These are phyloP conservation scores for Fraxinus cuspidata DNA, from an alignment of 257 asterid species.

Conservation along the genomic window DNA sequence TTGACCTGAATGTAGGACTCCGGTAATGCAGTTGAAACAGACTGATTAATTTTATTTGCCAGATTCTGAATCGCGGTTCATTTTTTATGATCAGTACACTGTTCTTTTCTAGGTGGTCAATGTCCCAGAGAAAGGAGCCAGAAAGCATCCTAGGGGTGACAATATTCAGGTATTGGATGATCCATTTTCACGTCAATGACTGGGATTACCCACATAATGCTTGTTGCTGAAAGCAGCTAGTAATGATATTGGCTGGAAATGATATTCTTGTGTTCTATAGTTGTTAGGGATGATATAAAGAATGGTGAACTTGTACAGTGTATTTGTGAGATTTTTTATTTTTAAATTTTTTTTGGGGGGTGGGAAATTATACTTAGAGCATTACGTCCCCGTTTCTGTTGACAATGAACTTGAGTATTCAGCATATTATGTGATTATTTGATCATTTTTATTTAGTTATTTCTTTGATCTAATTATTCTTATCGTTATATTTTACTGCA, in stretches of 20 bases:
- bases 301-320: background rate
- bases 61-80: slow-evolving; percentile 1
- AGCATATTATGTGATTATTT: too few relatives aligned
- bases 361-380: background rate
- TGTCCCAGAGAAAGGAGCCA: slow-evolving; percentile 98
- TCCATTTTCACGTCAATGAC: background rate
- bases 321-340: background rate
- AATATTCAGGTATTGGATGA: slow-evolving; percentile 73
- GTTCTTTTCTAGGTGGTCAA: slow-evolving; percentile 73
- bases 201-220: background rate
- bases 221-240: background rate
- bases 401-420: too few relatives aligned
- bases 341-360: background rate
- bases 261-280: background rate
- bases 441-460: background rate
- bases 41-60: background rate
- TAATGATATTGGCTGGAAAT: background rate
- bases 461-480: too few relatives aligned
- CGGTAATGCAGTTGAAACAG: background rate
- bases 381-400: background rate
- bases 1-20: background rate
- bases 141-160: slow-evolving; percentile 99
- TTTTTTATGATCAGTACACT: slow-evolving; percentile 23
- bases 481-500: background rate
- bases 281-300: too few relatives aligned